Conservation (phyloP, 768 basidiomycete species). For the Daedaleopsis sinensis region DNA sequence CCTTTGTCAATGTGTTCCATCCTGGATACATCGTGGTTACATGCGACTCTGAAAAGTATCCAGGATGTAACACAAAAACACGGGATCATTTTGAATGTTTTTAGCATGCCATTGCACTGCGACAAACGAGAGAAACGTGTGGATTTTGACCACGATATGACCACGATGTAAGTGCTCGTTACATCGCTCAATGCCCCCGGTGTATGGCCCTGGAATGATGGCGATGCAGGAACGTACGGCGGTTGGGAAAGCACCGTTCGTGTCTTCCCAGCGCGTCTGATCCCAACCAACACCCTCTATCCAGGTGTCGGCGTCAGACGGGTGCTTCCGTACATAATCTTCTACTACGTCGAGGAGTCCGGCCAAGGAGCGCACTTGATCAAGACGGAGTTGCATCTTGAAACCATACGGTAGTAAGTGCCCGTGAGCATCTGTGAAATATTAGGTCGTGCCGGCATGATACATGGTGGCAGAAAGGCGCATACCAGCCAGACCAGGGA, state of each 20-base stretch:
- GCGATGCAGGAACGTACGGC: conserved; percentile 48
- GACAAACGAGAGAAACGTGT: too few relatives aligned
- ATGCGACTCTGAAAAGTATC: too few relatives aligned
- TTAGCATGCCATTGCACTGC: too few relatives aligned
- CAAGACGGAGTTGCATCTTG: conserved; percentile 65
- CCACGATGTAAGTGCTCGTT: too few relatives aligned
- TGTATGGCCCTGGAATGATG: not conserved
- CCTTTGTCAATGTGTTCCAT: too few relatives aligned
- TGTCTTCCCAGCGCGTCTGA: conserved; percentile 74
- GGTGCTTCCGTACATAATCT: conserved; percentile 56
- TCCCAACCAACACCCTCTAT: conserved; percentile 94
- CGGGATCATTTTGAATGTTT: too few relatives aligned
- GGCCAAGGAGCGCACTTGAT: conserved; percentile 56
- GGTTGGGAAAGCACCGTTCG: conserved; percentile 60
- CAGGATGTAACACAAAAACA: too few relatives aligned
- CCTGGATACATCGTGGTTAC: too few relatives aligned
- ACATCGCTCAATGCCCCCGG: too few relatives aligned
- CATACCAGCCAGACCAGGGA: conserved; percentile 75
- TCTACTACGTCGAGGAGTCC: conserved; percentile 68
- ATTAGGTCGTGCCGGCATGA: not conserved
- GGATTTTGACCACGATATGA: too few relatives aligned
- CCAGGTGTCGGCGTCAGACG: conserved; percentile 63
- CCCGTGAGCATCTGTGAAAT: conserved; percentile 69
- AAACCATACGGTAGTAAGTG: conserved; percentile 78
- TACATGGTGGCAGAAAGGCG: not conserved